A percentile compares a stretch with the other conserved stretches of the same genome.
Conservation (phyloP, 2,329 filamentous ascomycete species). For the Paecilomyces sp. region DNA sequence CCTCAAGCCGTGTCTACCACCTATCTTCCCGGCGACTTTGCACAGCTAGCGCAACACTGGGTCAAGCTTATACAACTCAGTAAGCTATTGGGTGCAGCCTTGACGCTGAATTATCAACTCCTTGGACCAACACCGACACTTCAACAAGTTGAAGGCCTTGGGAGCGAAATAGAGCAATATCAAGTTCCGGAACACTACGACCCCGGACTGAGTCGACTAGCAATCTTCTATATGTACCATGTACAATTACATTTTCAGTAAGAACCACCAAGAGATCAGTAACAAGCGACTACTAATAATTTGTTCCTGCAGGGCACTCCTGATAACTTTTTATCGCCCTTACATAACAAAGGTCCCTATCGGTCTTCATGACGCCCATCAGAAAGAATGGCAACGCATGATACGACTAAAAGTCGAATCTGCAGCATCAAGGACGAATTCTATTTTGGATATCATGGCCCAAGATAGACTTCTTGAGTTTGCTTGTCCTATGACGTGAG, state of each 20-base stretch:
- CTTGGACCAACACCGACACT: constrained; percentile 9
- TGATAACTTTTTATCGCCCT: constrained; percentile 22
- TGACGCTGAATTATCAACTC: constrained; percentile 18
- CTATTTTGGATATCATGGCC: constrained; percentile 18
- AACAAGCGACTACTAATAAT: background rate
- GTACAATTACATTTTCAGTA: constrained; percentile 23
- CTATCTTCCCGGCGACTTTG: background rate
- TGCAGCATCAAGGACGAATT: constrained; percentile 20
- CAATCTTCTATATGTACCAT: constrained; percentile 16
- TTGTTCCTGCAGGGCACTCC: constrained; percentile 13
- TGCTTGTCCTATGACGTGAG: constrained; percentile 20
- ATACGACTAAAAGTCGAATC: constrained; percentile 15
- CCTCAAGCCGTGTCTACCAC: background rate
- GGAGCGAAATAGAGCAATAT: constrained; percentile 11
- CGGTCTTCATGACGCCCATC: constrained; percentile 7
- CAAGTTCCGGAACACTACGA: constrained; percentile 12
- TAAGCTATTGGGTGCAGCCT: constrained; percentile 14
- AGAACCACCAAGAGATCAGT: background rate
- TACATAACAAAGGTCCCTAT: constrained; percentile 14
- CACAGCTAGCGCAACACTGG: constrained; percentile 3
- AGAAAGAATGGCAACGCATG: constrained; percentile 13
- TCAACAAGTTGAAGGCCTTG: constrained; percentile 14
- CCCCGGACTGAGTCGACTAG: constrained; percentile 4
- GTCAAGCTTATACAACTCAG: constrained; percentile 20
- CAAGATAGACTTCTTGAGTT: constrained; percentile 15